phyloP scores from a whole-genome alignment of 208 protist species.

The Leishmania amazonensis region DNA sequence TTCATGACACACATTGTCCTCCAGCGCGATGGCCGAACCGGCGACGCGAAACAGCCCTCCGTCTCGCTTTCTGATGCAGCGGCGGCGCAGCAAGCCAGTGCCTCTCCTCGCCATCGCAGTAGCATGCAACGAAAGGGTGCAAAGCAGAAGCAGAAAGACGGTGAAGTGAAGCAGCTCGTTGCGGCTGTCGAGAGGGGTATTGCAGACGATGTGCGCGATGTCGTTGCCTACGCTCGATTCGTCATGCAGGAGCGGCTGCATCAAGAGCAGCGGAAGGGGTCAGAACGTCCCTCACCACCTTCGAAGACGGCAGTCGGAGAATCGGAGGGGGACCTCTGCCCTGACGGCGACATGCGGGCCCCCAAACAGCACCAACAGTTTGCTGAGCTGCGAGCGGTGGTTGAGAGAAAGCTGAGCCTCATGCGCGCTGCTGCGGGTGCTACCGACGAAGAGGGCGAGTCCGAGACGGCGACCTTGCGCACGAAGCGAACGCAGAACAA shows the following conservation, averaged over 20 bases:
- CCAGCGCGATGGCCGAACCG: slow-evolving; percentile 29
- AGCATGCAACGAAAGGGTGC: neutral
- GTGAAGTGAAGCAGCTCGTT: neutral
- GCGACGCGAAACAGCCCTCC: neutral
- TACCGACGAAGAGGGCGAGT: neutral
- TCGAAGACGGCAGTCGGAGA: neutral
- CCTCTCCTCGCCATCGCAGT: neutral
- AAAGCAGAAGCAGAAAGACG: neutral
- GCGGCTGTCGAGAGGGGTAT: neutral
- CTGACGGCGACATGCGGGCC: neutral
- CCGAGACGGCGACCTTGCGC: neutral
- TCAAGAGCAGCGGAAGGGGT: slow-evolving; percentile 1
- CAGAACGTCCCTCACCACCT: neutral
- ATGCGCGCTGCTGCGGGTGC: slow-evolving; percentile 1
- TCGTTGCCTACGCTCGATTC: slow-evolving; percentile 23
- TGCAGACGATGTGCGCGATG: slow-evolving; percentile 26
- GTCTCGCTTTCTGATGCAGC: neutral
- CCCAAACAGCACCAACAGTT: slow-evolving; percentile 4
- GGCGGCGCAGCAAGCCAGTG: neutral
- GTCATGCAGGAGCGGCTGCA: slow-evolving; percentile 17
- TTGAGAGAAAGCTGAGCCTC: slow-evolving; percentile 21
- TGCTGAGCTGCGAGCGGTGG: slow-evolving; percentile 14
- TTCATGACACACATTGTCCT: slow-evolving; percentile 43
- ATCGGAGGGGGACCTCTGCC: neutral
- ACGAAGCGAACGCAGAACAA: neutral